A percentile compares a stretch with the other conserved stretches of the same genome.
Conservation (phyloP, 805 yeast genomes). For the Suhomyces prunicola region DNA sequence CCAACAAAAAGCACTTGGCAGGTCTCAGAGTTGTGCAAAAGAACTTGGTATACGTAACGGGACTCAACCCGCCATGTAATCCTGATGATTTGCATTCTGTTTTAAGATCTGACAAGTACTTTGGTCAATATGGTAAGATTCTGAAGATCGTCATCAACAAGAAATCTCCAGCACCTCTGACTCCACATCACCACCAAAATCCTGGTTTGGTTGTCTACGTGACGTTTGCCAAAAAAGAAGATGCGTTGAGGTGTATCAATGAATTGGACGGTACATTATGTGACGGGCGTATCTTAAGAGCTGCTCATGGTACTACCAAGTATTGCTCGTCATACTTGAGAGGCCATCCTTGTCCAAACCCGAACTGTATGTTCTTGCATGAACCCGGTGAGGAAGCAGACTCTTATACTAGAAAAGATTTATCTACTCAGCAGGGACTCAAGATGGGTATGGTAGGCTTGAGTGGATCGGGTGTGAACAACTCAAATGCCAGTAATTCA, state of each 20-base stretch:
- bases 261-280: slow-evolving; percentile 90
- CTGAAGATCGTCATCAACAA: slow-evolving; percentile 90
- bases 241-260: slow-evolving; percentile 88
- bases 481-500: slow-evolving; percentile 18
- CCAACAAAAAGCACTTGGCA: slow-evolving; percentile 82
- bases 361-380: slow-evolving; percentile 97
- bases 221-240: slow-evolving; percentile 89
- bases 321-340: slow-evolving; percentile 95
- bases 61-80: slow-evolving; percentile 80
- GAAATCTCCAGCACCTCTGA: slow-evolving; percentile 50
- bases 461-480: slow-evolving; percentile 12
- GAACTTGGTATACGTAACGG: slow-evolving; percentile 93
- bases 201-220: slow-evolving; percentile 94
- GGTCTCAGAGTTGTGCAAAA: slow-evolving; percentile 99
- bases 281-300: slow-evolving; percentile 86
- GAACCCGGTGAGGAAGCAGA: slow-evolving; percentile 99
- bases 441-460: slow-evolving; percentile 50
- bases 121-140: slow-evolving; percentile 98
- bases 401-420: slow-evolving; percentile 85
- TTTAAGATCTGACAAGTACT: slow-evolving; percentile 84
- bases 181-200: slow-evolving; percentile 38
- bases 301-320: slow-evolving; percentile 98
- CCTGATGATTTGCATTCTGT: slow-evolving; percentile 81
- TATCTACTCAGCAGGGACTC: slow-evolving; percentile 70
- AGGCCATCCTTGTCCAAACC: slow-evolving; percentile 96